A percentile compares a stretch with the other conserved stretches of the same genome.
These are phyloP conservation scores for Colletotrichum cereale DNA, from an alignment of 2,329 filamentous ascomycete genomes.

Conservation along the genomic window DNA sequence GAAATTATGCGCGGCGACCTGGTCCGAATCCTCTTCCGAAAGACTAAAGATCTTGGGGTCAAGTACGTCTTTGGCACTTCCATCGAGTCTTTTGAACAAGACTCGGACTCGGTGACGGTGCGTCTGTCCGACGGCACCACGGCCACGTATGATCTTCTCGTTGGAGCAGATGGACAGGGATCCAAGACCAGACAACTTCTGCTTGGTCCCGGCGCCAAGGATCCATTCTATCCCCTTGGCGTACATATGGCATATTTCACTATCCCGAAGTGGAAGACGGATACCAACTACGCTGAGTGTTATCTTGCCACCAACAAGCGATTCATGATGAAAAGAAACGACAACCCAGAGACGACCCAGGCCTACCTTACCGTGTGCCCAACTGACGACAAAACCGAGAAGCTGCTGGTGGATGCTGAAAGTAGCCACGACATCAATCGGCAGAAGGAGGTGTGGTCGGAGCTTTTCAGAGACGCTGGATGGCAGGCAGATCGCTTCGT, in stretches of 20 bases:
- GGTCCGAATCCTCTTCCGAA: slow-evolving; percentile 62
- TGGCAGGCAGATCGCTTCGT: slow-evolving; percentile 62
- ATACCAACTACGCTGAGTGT: slow-evolving; percentile 38
- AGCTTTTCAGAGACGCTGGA: slow-evolving; percentile 47
- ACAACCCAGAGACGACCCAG: slow-evolving; percentile 38
- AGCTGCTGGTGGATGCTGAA: slow-evolving; percentile 10
- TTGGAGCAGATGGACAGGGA: slow-evolving; percentile 68
- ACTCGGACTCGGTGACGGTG: slow-evolving; percentile 51
- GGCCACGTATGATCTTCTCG: slow-evolving; percentile 62
- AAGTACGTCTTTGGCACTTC: slow-evolving; percentile 46
- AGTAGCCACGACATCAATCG: slow-evolving; percentile 35
- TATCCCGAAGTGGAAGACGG: slow-evolving; percentile 43
- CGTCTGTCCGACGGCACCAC: slow-evolving; percentile 57
- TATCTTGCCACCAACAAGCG: slow-evolving; percentile 22
- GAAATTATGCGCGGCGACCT: slow-evolving; percentile 72
- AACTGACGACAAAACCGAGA: slow-evolving; percentile 15
- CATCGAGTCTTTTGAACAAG: slow-evolving; percentile 48
- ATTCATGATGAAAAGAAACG: slow-evolving; percentile 21
- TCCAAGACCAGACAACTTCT: slow-evolving; percentile 62
- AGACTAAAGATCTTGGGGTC: slow-evolving; percentile 45
- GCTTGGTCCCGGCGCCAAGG: slow-evolving; percentile 45
- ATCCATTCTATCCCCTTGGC: slow-evolving; percentile 46
- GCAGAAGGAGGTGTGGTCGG: slow-evolving; percentile 49
- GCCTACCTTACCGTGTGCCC: slow-evolving; percentile 31
- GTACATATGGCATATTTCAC: slow-evolving; percentile 51